Base-by-base conservation (phyloP, 208 protist genomes). In the Trypanosoma avium region DNA sequence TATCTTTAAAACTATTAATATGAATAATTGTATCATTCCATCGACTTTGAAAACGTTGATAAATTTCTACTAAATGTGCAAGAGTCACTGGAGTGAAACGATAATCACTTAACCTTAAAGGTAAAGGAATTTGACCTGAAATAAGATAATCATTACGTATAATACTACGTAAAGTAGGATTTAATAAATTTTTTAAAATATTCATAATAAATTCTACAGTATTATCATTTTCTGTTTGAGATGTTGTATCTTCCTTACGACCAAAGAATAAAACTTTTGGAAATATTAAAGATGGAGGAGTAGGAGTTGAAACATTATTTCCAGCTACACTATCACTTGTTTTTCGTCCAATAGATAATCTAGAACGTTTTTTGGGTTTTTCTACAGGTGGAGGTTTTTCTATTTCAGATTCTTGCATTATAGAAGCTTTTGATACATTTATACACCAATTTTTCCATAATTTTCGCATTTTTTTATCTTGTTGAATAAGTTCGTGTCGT, bases 261-360 rank as follows among this genome's bases (percentile, higher is more conserved):
- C 63, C 33, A 40, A 90, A 91, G 63, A 89, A 89, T 29, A 94
- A 73, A 30, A 81, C 88, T 13, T 82, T 81, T 26, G 88, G 88
- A 12, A 91, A 79, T 22, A 26, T 32, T 15, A 57, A n/a, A 38
- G 27, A 22, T 19, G 15, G 50, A 10, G 48, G 35, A 19, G 43
- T 19, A 0, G 57, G 50, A 22, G 47, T 42, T 0, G 26, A 3
- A 33, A 21, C 42, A 6, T 60, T 47, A 8, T 17, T 52, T n/a
- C 32, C 6, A 13, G 43, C 13, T 21, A 48, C 26, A 38, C 42
- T 5, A 22, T 75, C 33, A 17, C 58, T 74, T 73, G 38, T 12
- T 42, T 73, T 74, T 26, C n/a, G 24, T 46, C 9, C 43, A 32
- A 57, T 40, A 38, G 33, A 40, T 1, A 12, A 24, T 13, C 42